Evolutionary conservation across 1,139 yeast species (phyloP).

Genomic region (Eremothecium gossypii): DNA sequence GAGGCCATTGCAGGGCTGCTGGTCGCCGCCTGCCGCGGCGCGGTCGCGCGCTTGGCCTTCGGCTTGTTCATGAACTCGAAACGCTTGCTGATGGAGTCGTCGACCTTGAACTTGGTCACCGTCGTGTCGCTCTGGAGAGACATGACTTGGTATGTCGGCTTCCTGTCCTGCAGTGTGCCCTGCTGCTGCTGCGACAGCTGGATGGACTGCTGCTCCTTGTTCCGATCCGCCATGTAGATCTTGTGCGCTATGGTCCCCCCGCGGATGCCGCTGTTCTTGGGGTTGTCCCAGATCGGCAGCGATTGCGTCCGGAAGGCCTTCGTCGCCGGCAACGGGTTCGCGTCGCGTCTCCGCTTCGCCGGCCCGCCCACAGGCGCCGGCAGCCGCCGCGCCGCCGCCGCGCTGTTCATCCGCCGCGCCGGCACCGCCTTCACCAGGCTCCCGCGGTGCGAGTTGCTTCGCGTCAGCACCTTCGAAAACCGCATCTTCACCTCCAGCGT

Average conservation of each 20-base stretch:
- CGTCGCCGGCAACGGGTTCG: slow-evolving; percentile 34
- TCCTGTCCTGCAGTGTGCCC: slow-evolving; percentile 9
- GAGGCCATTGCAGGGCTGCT: not conserved
- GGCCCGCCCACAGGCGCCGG: slow-evolving; percentile 2
- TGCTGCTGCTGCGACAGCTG: slow-evolving; percentile 5
- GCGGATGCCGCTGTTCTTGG: slow-evolving; percentile 26
- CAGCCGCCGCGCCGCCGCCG: not conserved
- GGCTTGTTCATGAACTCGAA: slow-evolving; percentile 29
- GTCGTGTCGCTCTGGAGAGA: slow-evolving; percentile 22
- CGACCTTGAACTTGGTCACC: slow-evolving; percentile 19
- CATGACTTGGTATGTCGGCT: slow-evolving; percentile 18
- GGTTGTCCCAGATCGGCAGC: slow-evolving; percentile 45
- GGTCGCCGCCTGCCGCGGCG: not conserved
- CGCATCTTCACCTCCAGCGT: slow-evolving; percentile 60
- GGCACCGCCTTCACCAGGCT: slow-evolving; percentile 7
- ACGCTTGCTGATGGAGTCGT: slow-evolving; percentile 27
- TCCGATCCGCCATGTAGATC: slow-evolving; percentile 35
- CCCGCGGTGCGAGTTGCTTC: slow-evolving; percentile 9
- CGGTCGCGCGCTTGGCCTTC: slow-evolving; percentile 8
- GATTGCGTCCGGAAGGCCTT: slow-evolving; percentile 63
- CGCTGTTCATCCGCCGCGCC: not conserved
- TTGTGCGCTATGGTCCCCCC: slow-evolving; percentile 34
- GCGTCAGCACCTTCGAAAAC: slow-evolving; percentile 35
- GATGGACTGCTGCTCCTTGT: slow-evolving; percentile 14
- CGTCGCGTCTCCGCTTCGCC: slow-evolving; percentile 19